Percentiles rank a stretch among this genome's conserved stretches.
Conservation (phyloP, 106 monocot genomes). For the Platanthera zijinensis region DNA sequence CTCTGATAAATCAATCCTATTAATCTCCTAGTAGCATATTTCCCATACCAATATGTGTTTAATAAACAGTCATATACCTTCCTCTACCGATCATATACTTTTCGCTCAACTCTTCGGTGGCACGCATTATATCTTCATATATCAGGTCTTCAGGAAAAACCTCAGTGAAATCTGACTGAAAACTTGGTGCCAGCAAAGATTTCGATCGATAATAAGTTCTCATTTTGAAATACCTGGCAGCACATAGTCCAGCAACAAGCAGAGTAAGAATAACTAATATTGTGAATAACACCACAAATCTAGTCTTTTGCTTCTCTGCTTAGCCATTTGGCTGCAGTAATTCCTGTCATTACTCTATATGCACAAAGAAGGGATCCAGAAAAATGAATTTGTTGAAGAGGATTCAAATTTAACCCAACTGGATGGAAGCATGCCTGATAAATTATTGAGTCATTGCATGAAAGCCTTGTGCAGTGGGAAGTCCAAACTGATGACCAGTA, state of each 20-base stretch:
- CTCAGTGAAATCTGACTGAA: slow-evolving; percentile 14
- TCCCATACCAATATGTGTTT: slow-evolving; percentile 35
- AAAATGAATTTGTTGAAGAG: slow-evolving; percentile 32
- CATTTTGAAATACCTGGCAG: slow-evolving; percentile 10
- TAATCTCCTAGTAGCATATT: slow-evolving; percentile 59
- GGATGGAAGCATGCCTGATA: slow-evolving; percentile 41
- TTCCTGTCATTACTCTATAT: slow-evolving; percentile 5
- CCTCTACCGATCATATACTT: slow-evolving; percentile 75
- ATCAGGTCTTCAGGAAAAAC: slow-evolving; percentile 55
- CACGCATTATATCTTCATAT: slow-evolving; percentile 52
- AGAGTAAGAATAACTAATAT: slow-evolving; percentile 16
- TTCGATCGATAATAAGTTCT: slow-evolving; percentile 2
- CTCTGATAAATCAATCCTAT: slow-evolving; percentile 43
- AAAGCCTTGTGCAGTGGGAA: slow-evolving; percentile 36
- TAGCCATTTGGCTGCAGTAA: slow-evolving; percentile 2
- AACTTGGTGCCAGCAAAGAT: slow-evolving; percentile 5
- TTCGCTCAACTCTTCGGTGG: slow-evolving; percentile 57
- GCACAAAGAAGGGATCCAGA: slow-evolving; percentile 34
- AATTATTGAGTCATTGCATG: slow-evolving; percentile 48
- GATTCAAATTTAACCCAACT: slow-evolving; percentile 48
- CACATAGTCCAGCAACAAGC: slow-evolving; percentile 21
- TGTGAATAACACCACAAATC: slow-evolving; percentile 1
- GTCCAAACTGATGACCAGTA: slow-evolving; percentile 42
- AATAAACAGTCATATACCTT: slow-evolving; percentile 62
- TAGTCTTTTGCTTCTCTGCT: slow-evolving; percentile 9